Base-by-base conservation (phyloP, 129 eudicot genomes). In the Logfia minima region DNA sequence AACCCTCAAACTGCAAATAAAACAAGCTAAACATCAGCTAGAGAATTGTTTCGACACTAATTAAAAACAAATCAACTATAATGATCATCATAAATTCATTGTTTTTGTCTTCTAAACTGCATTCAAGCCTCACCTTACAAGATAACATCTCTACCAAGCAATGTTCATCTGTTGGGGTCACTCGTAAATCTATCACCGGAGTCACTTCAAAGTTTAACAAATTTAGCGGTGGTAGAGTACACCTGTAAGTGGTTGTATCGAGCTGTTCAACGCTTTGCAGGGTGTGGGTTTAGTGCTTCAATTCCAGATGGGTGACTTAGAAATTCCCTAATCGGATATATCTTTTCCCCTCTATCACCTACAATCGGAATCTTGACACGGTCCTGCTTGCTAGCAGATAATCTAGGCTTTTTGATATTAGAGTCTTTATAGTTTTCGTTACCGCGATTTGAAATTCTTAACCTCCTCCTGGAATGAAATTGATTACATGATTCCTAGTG, bases 1-100 rank as follows among this genome's bases (percentile, higher is more conserved):
- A 91, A 73, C 98, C 97, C 85, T 93, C 98, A 91, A 93, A 93
- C 98, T 93, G 92, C 87, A 91, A 85, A 8, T 32, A 65, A 67
- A 77, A 71, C 56, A 4, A 26, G 55, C 64, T 75, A 71, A n/a
- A 73, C 16, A 28, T 70, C 4, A 11, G n/a, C 55, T 41, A 10
- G 39, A 13, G 61, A 60, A 60, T 39, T 14, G 48, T 69, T 39
- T 29, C 10, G 3, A 48, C 69, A 59, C 41, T 63, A 43, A 19
- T 17, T 43, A 1, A 63, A 63, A 21, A 53, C 14, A 77, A 28
- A 18, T 37, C 35, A 76, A 68, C 67, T 37, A 60, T 60, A 21
- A 37, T 58, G 48, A 68, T 19, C 74, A 74, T 43, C 39, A 63
- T 48, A 9, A 17, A 28, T 39, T 11, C 6, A 17, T 28, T 75